Base-by-base conservation (phyloP, 345 rosid species). In the Hypericum perforatum region DNA sequence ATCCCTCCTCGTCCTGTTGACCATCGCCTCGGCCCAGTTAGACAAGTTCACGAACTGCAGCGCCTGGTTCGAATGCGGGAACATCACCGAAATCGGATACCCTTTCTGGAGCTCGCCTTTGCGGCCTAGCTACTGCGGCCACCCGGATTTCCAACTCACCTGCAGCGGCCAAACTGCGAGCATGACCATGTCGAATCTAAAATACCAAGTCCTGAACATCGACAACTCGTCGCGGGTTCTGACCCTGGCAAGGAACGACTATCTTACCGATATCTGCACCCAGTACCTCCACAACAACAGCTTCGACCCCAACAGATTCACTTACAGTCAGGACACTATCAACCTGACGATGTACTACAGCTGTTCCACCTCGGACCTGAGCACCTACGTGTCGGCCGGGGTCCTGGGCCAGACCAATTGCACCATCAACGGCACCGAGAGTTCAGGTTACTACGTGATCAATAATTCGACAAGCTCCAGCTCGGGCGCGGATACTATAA, bases 51-150 rank as follows among this genome's bases (percentile, higher is more conserved):
- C 6, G 5, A 46, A 14, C 14, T 46, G 50, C 50, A 14, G 16
- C 50, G 5, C 9, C 8, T 5, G 8, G 29, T 10, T 46, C 50
- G 16, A 46, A 5, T 46, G 50, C 32, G 50, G 50, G 9, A 10
- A 5, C 50, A 6, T 14, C 32, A 22, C 32, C 5, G 8, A 6
- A 9, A 8, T 14, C 5, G 29, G 1, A 2, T 46, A 10, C 29
- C 50, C 50, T 13, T 46, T 46, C 14, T 46, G 50, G 50, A 29
- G 50, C 12, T 5, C 16, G 29, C 22, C 7, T n/a, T n/a, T n/a
- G 3, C 50, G 50, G 9, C 50, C 50, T 14, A 14, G 7, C 7
- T 14, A 46, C 14, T 46, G 50, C 50, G 50, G 50, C 50, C 50
- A 13, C 50, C 50, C 50, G 50, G 50, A 46, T 8, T 14, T 46